Percentiles rank a stretch among this genome's conserved stretches.
Evolutionary conservation across 1,284 basidiomycete species (phyloP).

Genomic region (Ganoderma leucocontextum): DNA sequence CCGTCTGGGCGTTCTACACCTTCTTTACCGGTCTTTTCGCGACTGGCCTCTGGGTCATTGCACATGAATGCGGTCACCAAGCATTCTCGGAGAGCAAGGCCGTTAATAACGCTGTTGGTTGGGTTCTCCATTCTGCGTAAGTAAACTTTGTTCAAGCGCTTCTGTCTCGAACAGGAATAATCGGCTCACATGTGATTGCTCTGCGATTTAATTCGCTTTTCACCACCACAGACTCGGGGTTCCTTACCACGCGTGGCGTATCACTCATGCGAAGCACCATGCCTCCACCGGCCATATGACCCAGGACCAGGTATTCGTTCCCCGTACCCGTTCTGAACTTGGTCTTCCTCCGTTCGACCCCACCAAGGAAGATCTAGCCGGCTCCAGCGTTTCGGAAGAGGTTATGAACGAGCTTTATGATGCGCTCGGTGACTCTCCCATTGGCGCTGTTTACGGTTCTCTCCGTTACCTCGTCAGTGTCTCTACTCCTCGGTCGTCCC

Average conservation of each 20-base stretch:
- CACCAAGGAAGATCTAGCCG: slow-evolving; percentile 73
- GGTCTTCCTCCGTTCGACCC: slow-evolving; percentile 72
- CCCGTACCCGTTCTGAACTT: slow-evolving; percentile 83
- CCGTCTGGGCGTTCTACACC: slow-evolving; percentile 85
- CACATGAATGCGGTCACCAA: slow-evolving; percentile 95
- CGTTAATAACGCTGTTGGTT: slow-evolving; percentile 95
- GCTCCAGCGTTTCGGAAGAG: slow-evolving; percentile 73
- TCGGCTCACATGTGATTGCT: slow-evolving; percentile 43
- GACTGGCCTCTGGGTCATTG: slow-evolving; percentile 96
- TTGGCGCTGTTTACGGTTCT: slow-evolving; percentile 75
- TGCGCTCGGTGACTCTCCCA: slow-evolving; percentile 92
- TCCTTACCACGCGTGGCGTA: slow-evolving; percentile 98
- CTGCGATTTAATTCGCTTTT: slow-evolving; percentile 26
- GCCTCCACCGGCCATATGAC: slow-evolving; percentile 95
- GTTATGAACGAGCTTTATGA: slow-evolving; percentile 86
- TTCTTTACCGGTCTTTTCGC: slow-evolving; percentile 88
- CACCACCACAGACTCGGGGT: slow-evolving; percentile 78
- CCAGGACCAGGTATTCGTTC: slow-evolving; percentile 97
- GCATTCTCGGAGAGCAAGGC: slow-evolving; percentile 95
- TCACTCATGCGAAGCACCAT: slow-evolving; percentile 97
- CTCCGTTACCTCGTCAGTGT: slow-evolving; percentile 75
- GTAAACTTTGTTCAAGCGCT: slow-evolving; percentile 24
- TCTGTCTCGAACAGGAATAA: slow-evolving; percentile 5
- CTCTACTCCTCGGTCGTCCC: neutral
- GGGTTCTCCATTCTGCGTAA: slow-evolving; percentile 92